Base-by-base conservation (phyloP, 768 basidiomycete genomes). In the Tricholoma matsutake region DNA sequence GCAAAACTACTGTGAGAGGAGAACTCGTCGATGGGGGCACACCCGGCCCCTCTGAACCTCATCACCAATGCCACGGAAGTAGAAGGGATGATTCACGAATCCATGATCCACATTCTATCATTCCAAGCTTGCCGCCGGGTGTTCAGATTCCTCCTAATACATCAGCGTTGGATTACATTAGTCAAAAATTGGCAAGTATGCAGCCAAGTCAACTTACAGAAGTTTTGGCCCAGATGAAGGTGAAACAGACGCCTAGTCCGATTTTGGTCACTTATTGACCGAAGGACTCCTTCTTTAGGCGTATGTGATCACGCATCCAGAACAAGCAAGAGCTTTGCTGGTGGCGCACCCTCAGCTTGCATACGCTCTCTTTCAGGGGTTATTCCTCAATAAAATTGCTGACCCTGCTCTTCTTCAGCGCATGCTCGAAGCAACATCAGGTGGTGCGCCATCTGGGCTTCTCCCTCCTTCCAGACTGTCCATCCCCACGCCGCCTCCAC, bases 161-260 rank as follows among this genome's bases (percentile, higher is more conserved):
- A 41, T 86, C 83, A 16, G 77, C 90, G 7, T 79, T 92, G 60
- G 96, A 98, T 71, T 81, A 82, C 58, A 98, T 98, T 71, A 93
- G 86, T 70, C 85, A 90, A 70, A 90, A 88, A 3, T 81, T 99
- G 49, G 96, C 91, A 43, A 86, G 79, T 29, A 91, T 96, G 80
- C 84, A 86, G 57, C 92, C 94, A 0, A 81, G 79, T 39, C 92
- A 96, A 69, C 78, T 96, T 63, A 86, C 95, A 75, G 96, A 99
- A 75, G 90, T 98, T 8, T 78, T 99, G 65, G 91, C 91, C n/a
- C 94, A 97, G 73, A 96, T 96, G 91, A 98, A 98, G 88, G 97
- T 96, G 72, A 69, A 82, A 25, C 22, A 75, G 56, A 53, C 56
- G 62, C 16, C n/a, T 57, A 66, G 66, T 41, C 61, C 58, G 57